Evolutionary conservation across 768 basidiomycete genomes (phyloP), one percentile per base, ranked within the genome.

Genomic region (Inosperma sp.): DNA sequence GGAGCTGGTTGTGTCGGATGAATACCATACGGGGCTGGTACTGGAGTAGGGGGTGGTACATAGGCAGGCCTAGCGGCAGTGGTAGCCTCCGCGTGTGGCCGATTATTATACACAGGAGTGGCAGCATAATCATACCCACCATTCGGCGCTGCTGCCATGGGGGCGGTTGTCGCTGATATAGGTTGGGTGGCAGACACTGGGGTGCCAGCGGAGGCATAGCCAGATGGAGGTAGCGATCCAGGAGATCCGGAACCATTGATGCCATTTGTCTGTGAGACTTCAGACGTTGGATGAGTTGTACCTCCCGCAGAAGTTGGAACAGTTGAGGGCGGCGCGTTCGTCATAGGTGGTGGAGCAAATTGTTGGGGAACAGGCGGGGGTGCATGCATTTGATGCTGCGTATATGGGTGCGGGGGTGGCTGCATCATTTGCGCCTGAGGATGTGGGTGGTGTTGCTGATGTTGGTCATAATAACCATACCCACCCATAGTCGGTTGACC

Each of bases 41-140:
- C 21, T 40, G 58, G 21, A 49, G 59, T 23, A 35, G 52, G 12
- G 52, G 58, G 13, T 53, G 62, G 8, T 49, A 52, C 48, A 55
- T 59, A 22, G 59, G 63, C 37, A 63, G 64, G 10, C 65, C 67
- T 29, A 59, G 59, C 21, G 63, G 65, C 25, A 59, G 66, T 10
- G 61, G 60, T 26, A 14, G 51, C 25, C 21, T 52, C 46, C 6
- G 21, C 44, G 27, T 31, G 30, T n/a, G 44, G 46, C 6, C 46
- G 46, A 22, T 36, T 48, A 13, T 48, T 48, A 14, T 48, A 48
- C 16, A 48, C 46, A 12, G n/a, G n/a, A n/a, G n/a, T n/a, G n/a
- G 21, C 46, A 16, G 31, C 9, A 36, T 48, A 48, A 16, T 48
- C 46, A 12, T 48, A 48, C 21, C 36, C 29, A 3, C 27, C 27